Evolutionary conservation across 371 early-diverging fungal genomes (phyloP), one percentile per base, ranked within the genome.

Genomic region (Mortierella sp.): DNA sequence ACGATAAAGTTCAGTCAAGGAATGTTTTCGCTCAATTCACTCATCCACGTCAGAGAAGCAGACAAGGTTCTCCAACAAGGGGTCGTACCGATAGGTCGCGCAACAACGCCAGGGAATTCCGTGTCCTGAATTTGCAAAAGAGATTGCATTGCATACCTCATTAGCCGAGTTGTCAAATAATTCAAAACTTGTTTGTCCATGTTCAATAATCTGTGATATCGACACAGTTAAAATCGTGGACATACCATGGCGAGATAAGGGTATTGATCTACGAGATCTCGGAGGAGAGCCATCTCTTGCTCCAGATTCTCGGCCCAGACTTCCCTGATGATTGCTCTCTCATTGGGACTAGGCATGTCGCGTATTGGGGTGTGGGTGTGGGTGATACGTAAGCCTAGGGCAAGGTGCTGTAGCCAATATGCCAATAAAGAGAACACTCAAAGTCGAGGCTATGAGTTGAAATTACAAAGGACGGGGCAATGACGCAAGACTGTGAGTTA

Each of bases 51-150:
- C 20, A 39, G 18, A 30, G 52, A 24, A 39, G 24, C 35, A 24
- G n/a, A 37, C 24, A 20, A n/a, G 22, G 55, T 3, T 35, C 26
- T 35, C 52, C 45, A 57, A n/a, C 20, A 30, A 20, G n/a, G 35
- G 37, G 22, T 26, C 65, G 32, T 76, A 81, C 83, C 83, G 51
- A 99, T 96, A 12, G 99, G 99, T 77, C 99, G 90, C 12, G 99
- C 99, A 24, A 99, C 99, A 5, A 99, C 98, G 54, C 99, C 99
- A 55, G 99, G 99, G 79, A 99, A 99, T 86, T 99, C 99, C 10
- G 99, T 99, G 87, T 99, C 98, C 96, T 95, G 45, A 3, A 16
- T 24, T n/a, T 35, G 47, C 51, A 55, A 39, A 39, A 43, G 12
- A 58, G 35, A 32, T 18, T 4, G 35, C 10, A 39, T 62, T 12